Conservation (phyloP, 2,329 filamentous ascomycete species). For the Elsinoe fawcettii region DNA sequence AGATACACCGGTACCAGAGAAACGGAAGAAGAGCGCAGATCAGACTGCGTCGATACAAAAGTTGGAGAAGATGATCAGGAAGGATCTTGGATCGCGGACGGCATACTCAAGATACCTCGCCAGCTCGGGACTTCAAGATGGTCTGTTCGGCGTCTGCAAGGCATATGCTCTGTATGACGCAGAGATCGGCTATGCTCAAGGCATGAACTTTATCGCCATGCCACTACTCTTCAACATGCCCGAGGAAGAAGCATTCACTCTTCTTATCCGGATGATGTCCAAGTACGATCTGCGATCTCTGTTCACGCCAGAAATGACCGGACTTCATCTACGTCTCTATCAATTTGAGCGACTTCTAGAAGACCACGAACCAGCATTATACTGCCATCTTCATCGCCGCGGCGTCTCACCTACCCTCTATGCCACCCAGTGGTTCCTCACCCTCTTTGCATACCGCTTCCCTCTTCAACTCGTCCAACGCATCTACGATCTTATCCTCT, state of each 20-base stretch:
- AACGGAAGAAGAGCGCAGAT: slow-evolving; percentile 70
- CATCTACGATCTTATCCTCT: slow-evolving; percentile 91
- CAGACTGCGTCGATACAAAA: slow-evolving; percentile 66
- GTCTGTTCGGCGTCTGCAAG: slow-evolving; percentile 91
- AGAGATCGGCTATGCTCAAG: slow-evolving; percentile 90
- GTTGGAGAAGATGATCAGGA: slow-evolving; percentile 83
- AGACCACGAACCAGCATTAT: slow-evolving; percentile 86
- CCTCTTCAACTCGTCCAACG: slow-evolving; percentile 91
- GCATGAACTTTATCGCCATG: slow-evolving; percentile 98
- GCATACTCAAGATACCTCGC: slow-evolving; percentile 96
- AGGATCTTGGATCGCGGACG: slow-evolving; percentile 83
- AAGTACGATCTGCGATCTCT: slow-evolving; percentile 88
- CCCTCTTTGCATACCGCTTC: slow-evolving; percentile 96
- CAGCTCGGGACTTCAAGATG: slow-evolving; percentile 83
- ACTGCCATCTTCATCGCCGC: slow-evolving; percentile 83
- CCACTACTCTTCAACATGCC: slow-evolving; percentile 96
- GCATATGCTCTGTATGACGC: slow-evolving; percentile 95
- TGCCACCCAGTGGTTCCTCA: slow-evolving; percentile 98
- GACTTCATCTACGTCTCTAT: slow-evolving; percentile 84
- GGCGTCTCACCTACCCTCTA: slow-evolving; percentile 88
- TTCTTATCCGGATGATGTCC: slow-evolving; percentile 92
- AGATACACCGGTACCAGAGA: slow-evolving; percentile 42
- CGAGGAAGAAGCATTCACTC: slow-evolving; percentile 90
- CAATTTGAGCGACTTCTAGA: slow-evolving; percentile 92
- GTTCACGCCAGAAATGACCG: slow-evolving; percentile 93